Evolutionary conservation across 257 asterid genomes (phyloP).

Genomic region (Osmanthus fragrans): DNA sequence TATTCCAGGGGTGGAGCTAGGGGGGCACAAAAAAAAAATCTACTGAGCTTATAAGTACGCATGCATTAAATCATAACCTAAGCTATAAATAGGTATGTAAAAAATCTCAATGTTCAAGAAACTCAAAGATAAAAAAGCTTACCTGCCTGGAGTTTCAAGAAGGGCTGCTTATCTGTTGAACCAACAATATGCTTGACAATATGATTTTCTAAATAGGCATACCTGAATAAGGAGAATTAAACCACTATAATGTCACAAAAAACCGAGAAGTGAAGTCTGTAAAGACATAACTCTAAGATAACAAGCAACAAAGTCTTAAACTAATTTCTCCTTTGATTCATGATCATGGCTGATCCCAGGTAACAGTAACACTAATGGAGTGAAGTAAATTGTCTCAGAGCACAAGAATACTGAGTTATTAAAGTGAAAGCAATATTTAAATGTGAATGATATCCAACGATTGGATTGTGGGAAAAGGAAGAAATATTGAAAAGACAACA

Average conservation of each 20-base stretch:
- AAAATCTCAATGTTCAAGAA: not conserved
- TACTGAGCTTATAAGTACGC: not conserved
- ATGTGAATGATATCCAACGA: not conserved
- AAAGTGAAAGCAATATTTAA: too few relatives aligned
- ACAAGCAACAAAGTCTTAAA: not conserved
- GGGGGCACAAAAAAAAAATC: too few relatives aligned
- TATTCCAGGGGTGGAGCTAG: too few relatives aligned
- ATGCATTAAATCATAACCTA: not conserved
- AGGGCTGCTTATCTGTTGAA: conserved; percentile 76
- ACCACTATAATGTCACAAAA: not conserved
- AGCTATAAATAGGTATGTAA: not conserved
- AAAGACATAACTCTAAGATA: not conserved
- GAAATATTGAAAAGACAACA: conserved; percentile 2
- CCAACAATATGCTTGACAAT: conserved; percentile 54
- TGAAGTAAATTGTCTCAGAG: too few relatives aligned
- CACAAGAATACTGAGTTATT: too few relatives aligned
- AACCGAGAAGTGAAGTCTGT: not conserved
- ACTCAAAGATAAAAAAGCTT: not conserved
- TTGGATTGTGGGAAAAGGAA: not conserved
- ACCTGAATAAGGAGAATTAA: conserved; percentile 44
- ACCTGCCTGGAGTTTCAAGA: conserved; percentile 96
- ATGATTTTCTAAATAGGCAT: conserved; percentile 59
- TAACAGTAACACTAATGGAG: too few relatives aligned
- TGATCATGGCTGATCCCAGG: too few relatives aligned
- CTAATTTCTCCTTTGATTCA: too few relatives aligned